A percentile compares a stretch with the other conserved stretches of the same genome.
Evolutionary conservation across 371 early-diverging fungal species (phyloP).

Genomic region (Haplosporangium sp.): DNA sequence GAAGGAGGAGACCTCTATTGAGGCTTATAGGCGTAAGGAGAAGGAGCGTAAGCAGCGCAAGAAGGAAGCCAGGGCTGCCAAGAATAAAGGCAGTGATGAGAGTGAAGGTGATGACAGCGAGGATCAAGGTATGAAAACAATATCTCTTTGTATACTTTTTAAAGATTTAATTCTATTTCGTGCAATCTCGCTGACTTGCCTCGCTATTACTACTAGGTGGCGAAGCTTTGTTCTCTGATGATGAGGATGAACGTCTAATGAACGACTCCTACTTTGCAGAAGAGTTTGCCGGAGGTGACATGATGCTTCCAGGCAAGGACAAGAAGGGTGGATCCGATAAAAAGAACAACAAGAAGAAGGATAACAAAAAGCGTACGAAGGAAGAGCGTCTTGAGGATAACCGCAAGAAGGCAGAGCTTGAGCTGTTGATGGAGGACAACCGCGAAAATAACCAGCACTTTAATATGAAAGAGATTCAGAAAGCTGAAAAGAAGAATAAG

Average conservation of each 20-base stretch:
- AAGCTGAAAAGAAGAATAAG: slow-evolving; percentile 82
- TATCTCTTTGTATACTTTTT: neutral
- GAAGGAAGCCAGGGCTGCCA: slow-evolving; percentile 65
- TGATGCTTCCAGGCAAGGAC: slow-evolving; percentile 53
- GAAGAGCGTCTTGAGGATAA: slow-evolving; percentile 71
- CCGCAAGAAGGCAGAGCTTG: slow-evolving; percentile 85
- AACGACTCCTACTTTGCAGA: slow-evolving; percentile 82
- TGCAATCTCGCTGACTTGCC: neutral
- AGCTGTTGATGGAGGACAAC: slow-evolving; percentile 78
- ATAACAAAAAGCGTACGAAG: slow-evolving; percentile 67
- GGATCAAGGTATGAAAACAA: slow-evolving; percentile 43
- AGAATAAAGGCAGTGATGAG: slow-evolving; percentile 41
- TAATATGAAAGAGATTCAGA: slow-evolving; percentile 88
- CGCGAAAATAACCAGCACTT: slow-evolving; percentile 75
- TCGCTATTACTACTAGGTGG: slow-evolving; percentile 20
- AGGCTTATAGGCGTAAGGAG: slow-evolving; percentile 85
- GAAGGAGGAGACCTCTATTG: slow-evolving; percentile 84
- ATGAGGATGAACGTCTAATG: slow-evolving; percentile 67
- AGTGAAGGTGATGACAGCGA: slow-evolving; percentile 54
- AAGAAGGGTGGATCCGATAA: slow-evolving; percentile 48
- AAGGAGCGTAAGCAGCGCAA: slow-evolving; percentile 80
- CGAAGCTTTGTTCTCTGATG: slow-evolving; percentile 59
- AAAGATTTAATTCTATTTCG: neutral
- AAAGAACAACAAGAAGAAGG: slow-evolving; percentile 57
- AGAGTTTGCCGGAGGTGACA: slow-evolving; percentile 66